Percentiles rank a stretch among this genome's conserved stretches.
Evolutionary conservation across 2,329 filamentous ascomycete genomes (phyloP).

Genomic region (Pyricularia pennisetigena): DNA sequence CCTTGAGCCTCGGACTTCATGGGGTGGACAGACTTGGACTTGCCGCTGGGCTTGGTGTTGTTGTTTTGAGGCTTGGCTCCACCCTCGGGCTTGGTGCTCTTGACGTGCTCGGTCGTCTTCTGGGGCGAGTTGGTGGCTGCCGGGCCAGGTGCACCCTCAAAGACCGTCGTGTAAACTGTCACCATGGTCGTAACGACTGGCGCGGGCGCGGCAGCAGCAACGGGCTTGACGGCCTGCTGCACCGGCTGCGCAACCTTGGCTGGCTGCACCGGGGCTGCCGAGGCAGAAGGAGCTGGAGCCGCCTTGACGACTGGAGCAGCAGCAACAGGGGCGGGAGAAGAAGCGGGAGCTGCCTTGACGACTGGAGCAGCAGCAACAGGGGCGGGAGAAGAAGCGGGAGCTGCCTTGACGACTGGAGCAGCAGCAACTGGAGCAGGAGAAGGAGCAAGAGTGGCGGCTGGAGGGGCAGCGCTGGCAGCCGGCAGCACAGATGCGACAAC

Average conservation of each 20-base stretch:
- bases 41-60: neutral
- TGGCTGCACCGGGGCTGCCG: neutral
- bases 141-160: neutral
- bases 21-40: neutral
- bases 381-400: neutral
- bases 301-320: too few relatives aligned
- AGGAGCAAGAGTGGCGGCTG: neutral
- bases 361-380: neutral
- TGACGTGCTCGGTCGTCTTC: neutral
- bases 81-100: neutral
- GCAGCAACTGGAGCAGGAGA: neutral
- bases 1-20: neutral
- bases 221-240: neutral
- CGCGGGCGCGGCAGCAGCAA: neutral
- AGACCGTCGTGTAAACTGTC: neutral
- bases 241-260: neutral
- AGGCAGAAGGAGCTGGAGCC: neutral
- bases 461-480: neutral
- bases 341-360: neutral
- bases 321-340: neutral
- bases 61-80: neutral
- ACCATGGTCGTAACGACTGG: neutral
- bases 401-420: neutral
- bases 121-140: neutral
- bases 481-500: neutral